Base-by-base conservation (phyloP, 2,329 filamentous ascomycete species). In the Alternaria sp. region DNA sequence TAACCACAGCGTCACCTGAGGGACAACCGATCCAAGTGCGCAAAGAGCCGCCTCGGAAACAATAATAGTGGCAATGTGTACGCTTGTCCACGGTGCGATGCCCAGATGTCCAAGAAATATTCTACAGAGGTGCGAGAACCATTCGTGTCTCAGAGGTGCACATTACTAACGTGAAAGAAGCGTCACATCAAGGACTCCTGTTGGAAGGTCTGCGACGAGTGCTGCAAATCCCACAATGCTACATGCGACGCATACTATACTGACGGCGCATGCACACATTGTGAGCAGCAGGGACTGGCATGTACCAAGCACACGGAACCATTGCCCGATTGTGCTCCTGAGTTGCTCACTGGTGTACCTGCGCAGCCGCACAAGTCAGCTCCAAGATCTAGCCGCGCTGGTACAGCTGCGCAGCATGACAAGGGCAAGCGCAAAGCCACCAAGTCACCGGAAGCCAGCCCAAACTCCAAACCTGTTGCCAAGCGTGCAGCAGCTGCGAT, bases 131-230 rank as follows among this genome's bases (percentile, higher is more conserved):
- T 55, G 24, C 2, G 45, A 28, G 17, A 11, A 11, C 9, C 29
- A 37, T 24, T 23, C 10, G 11, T n/a, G 6, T 7, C 0, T 5
- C 33, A 51, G 6, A 45, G 9, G n/a, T 31, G 11, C 5, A 23
- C n/a, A 40, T 3, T n/a, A 21, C 54, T 63, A 17, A 63, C 28
- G 17, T 2, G n/a, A 3, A 24, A 39, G 29, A 8, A 56, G 54
- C 54, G 54, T 4, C 54, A 56, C 17, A 52, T 56, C 31, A 51
- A 40, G 17, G 54, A 52, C 28, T 36, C 54, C n/a, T 56, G 54
- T 7, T 68, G 65, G 65, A 65, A 62, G 28, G 37, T 46, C 6
- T 68, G 63, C 45, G 63, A 68, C 33, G 61, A 61, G n/a, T 68
- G 65, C 46, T 59, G 49, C 33, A 46, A 51, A 14, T n/a, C 14